Base-by-base conservation (phyloP, 2,329 filamentous ascomycete genomes). In the Fusarium zealandicum region DNA sequence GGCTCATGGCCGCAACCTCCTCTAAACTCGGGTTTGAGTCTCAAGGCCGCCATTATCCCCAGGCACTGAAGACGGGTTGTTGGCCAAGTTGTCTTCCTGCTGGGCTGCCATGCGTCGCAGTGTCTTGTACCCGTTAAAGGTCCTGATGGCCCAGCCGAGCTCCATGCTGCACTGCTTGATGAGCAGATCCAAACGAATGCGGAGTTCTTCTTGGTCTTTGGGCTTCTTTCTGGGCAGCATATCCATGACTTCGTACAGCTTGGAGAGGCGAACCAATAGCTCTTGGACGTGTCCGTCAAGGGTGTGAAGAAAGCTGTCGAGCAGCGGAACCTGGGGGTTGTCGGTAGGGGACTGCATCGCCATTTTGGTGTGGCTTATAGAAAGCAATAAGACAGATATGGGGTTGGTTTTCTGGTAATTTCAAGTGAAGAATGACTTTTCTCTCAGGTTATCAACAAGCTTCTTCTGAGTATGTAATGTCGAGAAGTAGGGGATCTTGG, bases 81-180 rank as follows among this genome's bases (percentile, higher is more conserved):
- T 31, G 28, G 5, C 28, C 28, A 9, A 25, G 22, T 31, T 12
- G 28, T 7, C 3, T 11, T 12, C 4, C n/a, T 27, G 30, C n/a
- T 32, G 9, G 8, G 36, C 17, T 3, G 28, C 28, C 37, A 35
- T 25, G 11, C 47, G 31, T 27, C 38, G 48, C 22, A 57, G 27
- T 2, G 33, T 7, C 20, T 14, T 42, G 22, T 47, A 57, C 3
- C 20, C 45, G 6, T 37, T 36, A 8, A 20, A 38, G 2, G 31
- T 54, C 1, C 14, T 17, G 32, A 45, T 31, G 27, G 30, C 20
- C 55, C 55, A 54, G n/a, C 22, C 11, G 6, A 37, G n/a, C n/a
- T 57, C 54, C 2, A 41, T 13, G 22, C 48, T 38, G 18, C 49
- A 50, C 8, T 58, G 44, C 4, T 14, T 36, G 17, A 45, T 20